Percentiles rank a stretch among this genome's conserved stretches.
Conservation (phyloP, 345 rosid species). For the rapeseed (Brassica napus) region DNA sequence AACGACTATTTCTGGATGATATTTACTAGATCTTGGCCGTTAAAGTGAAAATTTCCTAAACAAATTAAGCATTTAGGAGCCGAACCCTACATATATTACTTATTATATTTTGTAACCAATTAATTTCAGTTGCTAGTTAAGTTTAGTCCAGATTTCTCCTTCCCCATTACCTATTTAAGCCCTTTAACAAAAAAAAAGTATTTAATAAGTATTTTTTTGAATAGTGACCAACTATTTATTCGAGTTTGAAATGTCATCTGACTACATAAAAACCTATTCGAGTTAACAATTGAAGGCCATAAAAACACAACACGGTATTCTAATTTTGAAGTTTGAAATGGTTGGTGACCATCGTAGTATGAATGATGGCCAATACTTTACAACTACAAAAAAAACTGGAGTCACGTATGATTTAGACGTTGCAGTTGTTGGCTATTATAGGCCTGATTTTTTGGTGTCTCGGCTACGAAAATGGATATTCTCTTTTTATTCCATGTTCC, state of each 20-base stretch:
- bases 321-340: slow-evolving; percentile 22
- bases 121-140: slow-evolving; percentile 1
- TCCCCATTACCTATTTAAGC: background rate
- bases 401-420: background rate
- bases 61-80: background rate
- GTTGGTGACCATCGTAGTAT: background rate
- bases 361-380: background rate
- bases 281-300: slow-evolving; percentile 1
- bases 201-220: too few species aligned
- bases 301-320: background rate
- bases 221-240: too few species aligned
- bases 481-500: slow-evolving; percentile 10
- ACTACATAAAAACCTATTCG: background rate
- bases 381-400: background rate
- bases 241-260: too few species aligned
- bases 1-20: background rate
- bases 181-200: too few species aligned
- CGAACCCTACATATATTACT: background rate
- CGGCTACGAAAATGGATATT: slow-evolving; percentile 2
- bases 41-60: background rate
- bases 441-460: background rate
- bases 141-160: background rate
- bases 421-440: background rate
- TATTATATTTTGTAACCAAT: background rate
- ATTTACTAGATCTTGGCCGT: background rate